Conservation (phyloP, 345 rosid genomes). For the Hibiscus trionum region DNA sequence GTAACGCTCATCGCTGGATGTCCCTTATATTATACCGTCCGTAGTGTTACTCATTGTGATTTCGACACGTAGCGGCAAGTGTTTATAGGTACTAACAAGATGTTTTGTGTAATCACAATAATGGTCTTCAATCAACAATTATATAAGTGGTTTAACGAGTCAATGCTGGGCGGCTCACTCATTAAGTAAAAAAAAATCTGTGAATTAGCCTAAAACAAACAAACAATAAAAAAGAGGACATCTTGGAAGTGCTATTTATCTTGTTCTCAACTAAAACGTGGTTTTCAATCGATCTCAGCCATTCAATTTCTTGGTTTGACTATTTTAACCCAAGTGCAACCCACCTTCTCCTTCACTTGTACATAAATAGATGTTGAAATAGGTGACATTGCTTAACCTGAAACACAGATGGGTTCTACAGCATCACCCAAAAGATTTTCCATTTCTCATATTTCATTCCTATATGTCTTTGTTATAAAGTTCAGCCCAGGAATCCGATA, state of each 20-base stretch:
- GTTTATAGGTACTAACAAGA: no score
- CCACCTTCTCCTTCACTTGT: no score
- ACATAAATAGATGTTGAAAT: no score
- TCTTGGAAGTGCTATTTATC: neutral
- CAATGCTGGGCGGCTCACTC: neutral
- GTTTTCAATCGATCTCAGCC: neutral
- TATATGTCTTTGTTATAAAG: slow-evolving; percentile 2
- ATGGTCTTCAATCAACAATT: no score
- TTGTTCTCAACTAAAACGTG: neutral
- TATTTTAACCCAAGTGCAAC: neutral
- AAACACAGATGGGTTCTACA: neutral
- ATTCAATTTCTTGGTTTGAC: neutral
- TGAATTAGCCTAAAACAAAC: no score
- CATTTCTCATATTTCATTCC: neutral
- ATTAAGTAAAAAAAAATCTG: no score
- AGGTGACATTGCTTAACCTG: neutral
- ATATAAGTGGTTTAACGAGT: neutral
- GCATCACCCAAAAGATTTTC: neutral
- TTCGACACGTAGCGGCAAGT: no score
- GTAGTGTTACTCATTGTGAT: no score
- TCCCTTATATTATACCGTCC: no score
- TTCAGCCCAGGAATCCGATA: slow-evolving; percentile 31
- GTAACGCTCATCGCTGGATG: no score
- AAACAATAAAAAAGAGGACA: neutral
- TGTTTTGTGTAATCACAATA: no score